A percentile compares a stretch with the other conserved stretches of the same genome.
Conservation (phyloP, 2,329 filamentous ascomycete species). For the Beauveria brongniartii region DNA sequence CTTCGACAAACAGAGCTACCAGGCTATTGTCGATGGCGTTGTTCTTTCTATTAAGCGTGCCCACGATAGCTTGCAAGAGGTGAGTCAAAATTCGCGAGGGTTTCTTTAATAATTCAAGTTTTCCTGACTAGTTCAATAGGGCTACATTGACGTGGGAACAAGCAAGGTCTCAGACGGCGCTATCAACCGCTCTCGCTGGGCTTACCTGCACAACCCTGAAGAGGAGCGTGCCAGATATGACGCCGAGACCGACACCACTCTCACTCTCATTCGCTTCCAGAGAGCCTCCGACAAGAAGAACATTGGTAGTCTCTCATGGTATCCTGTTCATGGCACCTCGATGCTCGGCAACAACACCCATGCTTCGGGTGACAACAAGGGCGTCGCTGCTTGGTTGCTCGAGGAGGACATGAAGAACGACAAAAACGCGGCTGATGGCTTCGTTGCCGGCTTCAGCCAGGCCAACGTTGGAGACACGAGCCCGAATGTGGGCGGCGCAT, state of each 20-base stretch:
- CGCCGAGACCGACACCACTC: constrained; percentile 41
- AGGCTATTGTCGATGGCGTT: constrained; percentile 80
- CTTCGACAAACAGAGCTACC: constrained; percentile 79
- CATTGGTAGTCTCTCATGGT: constrained; percentile 81
- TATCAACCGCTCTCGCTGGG: constrained; percentile 80
- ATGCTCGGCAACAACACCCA: constrained; percentile 89
- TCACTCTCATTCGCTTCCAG: constrained; percentile 74
- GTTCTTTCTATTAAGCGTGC: constrained; percentile 74
- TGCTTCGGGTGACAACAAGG: constrained; percentile 89
- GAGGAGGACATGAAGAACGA: constrained; percentile 59
- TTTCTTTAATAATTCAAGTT: too few relatives aligned
- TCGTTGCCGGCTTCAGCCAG: constrained; percentile 89
- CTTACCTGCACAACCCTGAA: constrained; percentile 79
- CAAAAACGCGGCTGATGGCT: constrained; percentile 51
- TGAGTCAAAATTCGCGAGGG: constrained; percentile 15
- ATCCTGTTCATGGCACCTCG: constrained; percentile 85
- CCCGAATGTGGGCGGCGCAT: constrained; percentile 80
- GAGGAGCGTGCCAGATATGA: constrained; percentile 65
- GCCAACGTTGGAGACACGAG: constrained; percentile 86
- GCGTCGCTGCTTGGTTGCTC: constrained; percentile 78
- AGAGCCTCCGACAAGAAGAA: constrained; percentile 66
- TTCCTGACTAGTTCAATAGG: constrained; percentile 26
- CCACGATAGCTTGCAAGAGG: constrained; percentile 47
- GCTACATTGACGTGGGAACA: constrained; percentile 61
- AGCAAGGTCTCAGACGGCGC: constrained; percentile 68